A percentile compares a stretch with the other conserved stretches of the same genome.
Conservation (phyloP, 345 rosid species). For the Eucalyptus regnans region DNA sequence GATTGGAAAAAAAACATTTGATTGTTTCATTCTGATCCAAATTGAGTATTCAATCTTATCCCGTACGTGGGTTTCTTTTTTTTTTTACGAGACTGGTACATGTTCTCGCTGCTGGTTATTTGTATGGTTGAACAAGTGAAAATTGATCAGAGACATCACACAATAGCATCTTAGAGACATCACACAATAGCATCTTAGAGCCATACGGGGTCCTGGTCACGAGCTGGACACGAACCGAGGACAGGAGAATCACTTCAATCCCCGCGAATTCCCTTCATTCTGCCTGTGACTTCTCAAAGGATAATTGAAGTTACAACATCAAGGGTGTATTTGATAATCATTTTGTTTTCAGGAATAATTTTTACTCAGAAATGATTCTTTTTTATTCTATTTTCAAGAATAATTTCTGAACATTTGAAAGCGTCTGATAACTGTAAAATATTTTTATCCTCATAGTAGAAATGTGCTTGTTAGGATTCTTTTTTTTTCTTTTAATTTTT, state of each 20-base stretch:
- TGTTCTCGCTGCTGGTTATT: background rate
- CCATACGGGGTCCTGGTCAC: background rate
- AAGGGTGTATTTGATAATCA: no score
- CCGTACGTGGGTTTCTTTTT: background rate
- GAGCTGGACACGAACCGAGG: background rate
- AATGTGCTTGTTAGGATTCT: no score
- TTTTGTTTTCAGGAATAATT: no score
- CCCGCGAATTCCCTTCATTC: background rate
- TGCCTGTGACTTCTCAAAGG: background rate
- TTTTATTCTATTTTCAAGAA: no score
- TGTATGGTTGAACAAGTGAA: background rate
- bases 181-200: background rate
- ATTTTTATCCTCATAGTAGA: no score
- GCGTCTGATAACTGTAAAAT: accelerated
- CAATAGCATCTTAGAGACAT: background rate
- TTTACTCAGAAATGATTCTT: no score
- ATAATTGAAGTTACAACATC: background rate
- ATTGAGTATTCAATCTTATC: background rate
- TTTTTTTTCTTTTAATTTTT: no score
- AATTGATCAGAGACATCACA: background rate
- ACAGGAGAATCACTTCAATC: background rate
- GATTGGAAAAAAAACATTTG: background rate
- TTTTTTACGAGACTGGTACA: background rate
- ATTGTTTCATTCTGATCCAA: constrained; percentile 12
- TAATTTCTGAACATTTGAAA: no score